Evolutionary conservation across 2,329 filamentous ascomycete species (phyloP).

Genomic region (Colletotrichum paranaense): DNA sequence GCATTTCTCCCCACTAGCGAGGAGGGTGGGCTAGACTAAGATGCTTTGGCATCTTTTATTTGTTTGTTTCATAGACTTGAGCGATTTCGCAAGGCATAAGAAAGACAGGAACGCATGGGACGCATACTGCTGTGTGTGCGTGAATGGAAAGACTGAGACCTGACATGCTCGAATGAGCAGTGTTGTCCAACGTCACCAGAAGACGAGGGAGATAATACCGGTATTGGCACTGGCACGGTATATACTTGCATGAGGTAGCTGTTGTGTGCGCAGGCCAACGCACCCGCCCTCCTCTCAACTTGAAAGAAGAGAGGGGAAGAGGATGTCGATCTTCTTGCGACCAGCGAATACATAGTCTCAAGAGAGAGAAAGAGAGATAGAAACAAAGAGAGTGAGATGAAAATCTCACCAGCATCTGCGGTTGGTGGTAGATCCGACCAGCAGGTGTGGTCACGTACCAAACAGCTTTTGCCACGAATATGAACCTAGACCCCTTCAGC

Average conservation of each 20-base stretch:
- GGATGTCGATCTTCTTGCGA: too few species aligned
- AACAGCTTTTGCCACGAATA: not conserved
- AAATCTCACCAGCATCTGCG: not conserved
- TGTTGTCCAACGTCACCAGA: not conserved
- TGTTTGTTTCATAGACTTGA: conserved; percentile 10
- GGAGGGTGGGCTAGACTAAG: conserved; percentile 3
- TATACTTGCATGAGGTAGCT: not conserved
- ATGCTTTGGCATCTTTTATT: not conserved
- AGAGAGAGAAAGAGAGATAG: not conserved
- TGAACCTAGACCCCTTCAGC: not conserved
- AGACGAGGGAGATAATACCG: not conserved
- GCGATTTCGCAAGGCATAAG: not conserved
- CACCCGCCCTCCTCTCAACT: not conserved
- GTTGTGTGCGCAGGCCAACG: not conserved
- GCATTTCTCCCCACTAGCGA: not conserved
- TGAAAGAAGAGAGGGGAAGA: not conserved
- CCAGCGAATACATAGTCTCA: not conserved
- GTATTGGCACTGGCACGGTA: not conserved
- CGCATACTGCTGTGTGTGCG: not conserved
- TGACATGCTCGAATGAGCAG: not conserved
- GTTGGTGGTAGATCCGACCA: not conserved
- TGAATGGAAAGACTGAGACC: not conserved
- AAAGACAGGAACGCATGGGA: not conserved
- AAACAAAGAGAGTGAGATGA: not conserved
- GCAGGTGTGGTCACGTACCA: not conserved